Evolutionary conservation across 805 yeast genomes (phyloP).

Genomic region (Jamesozyma rosinii): DNA sequence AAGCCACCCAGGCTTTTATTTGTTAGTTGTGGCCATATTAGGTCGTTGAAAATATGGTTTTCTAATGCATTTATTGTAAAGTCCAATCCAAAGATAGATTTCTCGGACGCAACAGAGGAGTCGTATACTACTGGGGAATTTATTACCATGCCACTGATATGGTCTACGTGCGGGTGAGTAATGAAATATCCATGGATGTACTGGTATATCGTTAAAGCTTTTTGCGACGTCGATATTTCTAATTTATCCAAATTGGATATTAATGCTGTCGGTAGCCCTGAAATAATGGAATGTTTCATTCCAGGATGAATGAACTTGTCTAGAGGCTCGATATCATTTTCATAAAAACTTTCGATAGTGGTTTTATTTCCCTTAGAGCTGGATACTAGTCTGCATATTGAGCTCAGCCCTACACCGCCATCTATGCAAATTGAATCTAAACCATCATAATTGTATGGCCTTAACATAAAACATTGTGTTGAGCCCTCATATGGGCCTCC

Average conservation of each 20-base stretch:
- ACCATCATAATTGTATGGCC: slow-evolving; percentile 35
- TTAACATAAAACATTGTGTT: slow-evolving; percentile 60
- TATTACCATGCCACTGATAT: slow-evolving; percentile 55
- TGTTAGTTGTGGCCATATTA: slow-evolving; percentile 66
- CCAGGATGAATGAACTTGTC: slow-evolving; percentile 11
- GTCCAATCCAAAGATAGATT: slow-evolving; percentile 44
- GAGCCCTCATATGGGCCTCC: slow-evolving; percentile 78
- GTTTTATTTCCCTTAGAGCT: slow-evolving; percentile 2
- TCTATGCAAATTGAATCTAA: slow-evolving; percentile 52
- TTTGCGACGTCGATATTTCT: slow-evolving; percentile 6
- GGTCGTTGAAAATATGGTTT: slow-evolving; percentile 57
- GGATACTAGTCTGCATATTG: slow-evolving; percentile 30
- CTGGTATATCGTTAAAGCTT: slow-evolving; percentile 30
- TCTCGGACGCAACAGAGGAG: slow-evolving; percentile 30
- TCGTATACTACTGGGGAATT: slow-evolving; percentile 48
- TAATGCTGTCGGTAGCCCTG: slow-evolving; percentile 10
- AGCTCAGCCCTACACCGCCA: slow-evolving; percentile 67
- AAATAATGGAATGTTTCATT: neutral
- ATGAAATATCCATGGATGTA: slow-evolving; percentile 41
- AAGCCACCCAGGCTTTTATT: slow-evolving; percentile 15
- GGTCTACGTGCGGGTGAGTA: slow-evolving; percentile 84
- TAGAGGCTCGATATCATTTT: slow-evolving; percentile 16
- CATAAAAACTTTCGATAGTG: slow-evolving; percentile 17
- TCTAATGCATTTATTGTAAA: slow-evolving; percentile 45
- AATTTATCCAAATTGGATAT: neutral